phyloP scores from a whole-genome alignment of 164 flowering plant species.

The Magnolia sinica region DNA sequence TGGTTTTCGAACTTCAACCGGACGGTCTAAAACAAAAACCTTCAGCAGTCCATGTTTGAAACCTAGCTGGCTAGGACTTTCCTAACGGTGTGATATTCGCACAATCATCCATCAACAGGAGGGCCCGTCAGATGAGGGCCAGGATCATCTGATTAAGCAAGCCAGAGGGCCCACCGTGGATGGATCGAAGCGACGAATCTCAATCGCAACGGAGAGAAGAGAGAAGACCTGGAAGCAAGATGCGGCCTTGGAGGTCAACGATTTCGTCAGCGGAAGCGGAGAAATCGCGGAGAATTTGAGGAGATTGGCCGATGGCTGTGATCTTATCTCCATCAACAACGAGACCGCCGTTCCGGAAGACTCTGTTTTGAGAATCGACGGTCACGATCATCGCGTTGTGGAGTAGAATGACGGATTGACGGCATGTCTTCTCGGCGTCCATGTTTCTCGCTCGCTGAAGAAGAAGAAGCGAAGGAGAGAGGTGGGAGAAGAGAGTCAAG shows the following conservation, averaged over 20 bases:
- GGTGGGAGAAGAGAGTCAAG: too few relatives aligned
- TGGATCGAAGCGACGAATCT: too few relatives aligned
- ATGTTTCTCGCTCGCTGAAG: background rate
- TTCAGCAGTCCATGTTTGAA: too few relatives aligned
- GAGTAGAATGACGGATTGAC: constrained; percentile 23
- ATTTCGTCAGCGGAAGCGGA: constrained; percentile 28
- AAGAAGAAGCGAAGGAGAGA: background rate
- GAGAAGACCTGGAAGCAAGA: constrained; percentile 60
- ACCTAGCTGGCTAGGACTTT: too few relatives aligned
- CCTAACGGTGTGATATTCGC: too few relatives aligned
- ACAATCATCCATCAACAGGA: too few relatives aligned
- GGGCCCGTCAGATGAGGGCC: too few relatives aligned
- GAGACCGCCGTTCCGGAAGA: constrained; percentile 56
- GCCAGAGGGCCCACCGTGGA: too few relatives aligned
- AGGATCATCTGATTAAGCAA: too few relatives aligned
- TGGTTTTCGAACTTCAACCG: too few relatives aligned
- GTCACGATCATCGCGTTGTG: constrained; percentile 67
- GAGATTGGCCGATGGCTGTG: constrained; percentile 60
- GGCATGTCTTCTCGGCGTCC: background rate
- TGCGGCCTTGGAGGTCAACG: constrained; percentile 53
- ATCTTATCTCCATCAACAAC: constrained; percentile 48
- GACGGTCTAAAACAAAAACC: too few relatives aligned
- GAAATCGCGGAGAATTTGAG: constrained; percentile 42
- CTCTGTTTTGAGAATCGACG: constrained; percentile 55
- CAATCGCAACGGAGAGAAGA: background rate